These are phyloP conservation scores for Caryopteris hybrid DNA, from an alignment of 305 asterid species.

Conservation along the genomic window DNA sequence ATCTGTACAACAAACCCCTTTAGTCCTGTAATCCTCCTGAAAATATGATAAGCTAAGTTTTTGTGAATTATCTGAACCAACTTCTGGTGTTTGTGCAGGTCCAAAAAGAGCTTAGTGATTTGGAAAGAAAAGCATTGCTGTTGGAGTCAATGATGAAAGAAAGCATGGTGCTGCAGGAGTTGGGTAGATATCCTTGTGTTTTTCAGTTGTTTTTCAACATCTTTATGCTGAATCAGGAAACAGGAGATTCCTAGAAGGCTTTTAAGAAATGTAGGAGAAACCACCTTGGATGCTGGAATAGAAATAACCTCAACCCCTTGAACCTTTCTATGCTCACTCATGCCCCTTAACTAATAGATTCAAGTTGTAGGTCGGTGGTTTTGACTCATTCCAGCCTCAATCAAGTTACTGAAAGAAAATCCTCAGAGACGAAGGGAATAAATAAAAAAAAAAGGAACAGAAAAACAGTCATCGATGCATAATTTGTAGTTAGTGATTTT, in stretches of 20 bases:
- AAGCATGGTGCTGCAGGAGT: conserved; percentile 59
- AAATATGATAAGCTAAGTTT: background rate
- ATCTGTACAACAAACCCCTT: background rate
- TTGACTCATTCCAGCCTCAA: background rate
- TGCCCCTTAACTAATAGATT: background rate
- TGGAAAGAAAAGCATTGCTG: conserved; percentile 46
- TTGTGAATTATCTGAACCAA: background rate
- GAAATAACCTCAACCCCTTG: background rate
- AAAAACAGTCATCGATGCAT: background rate
- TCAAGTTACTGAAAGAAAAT: background rate
- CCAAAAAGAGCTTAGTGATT: conserved; percentile 44
- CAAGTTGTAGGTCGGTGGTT: background rate
- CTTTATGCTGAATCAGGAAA: conserved; percentile 3
- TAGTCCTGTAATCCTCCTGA: conserved; percentile 4
- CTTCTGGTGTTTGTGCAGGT: conserved; percentile 40
- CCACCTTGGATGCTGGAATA: too few species aligned
- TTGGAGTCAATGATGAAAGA: conserved; percentile 54
- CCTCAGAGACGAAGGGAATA: background rate
- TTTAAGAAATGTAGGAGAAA: background rate
- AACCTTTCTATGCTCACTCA: background rate
- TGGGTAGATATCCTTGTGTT: conserved; percentile 70
- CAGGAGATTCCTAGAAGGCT: background rate
- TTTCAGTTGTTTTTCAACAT: conserved; percentile 9
- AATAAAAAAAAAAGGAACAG: background rate
- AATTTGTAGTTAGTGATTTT: background rate